Evolutionary conservation across 83 land plant species (phyloP), one percentile per base, ranked within the genome.

Genomic region (Thuja plicata): DNA sequence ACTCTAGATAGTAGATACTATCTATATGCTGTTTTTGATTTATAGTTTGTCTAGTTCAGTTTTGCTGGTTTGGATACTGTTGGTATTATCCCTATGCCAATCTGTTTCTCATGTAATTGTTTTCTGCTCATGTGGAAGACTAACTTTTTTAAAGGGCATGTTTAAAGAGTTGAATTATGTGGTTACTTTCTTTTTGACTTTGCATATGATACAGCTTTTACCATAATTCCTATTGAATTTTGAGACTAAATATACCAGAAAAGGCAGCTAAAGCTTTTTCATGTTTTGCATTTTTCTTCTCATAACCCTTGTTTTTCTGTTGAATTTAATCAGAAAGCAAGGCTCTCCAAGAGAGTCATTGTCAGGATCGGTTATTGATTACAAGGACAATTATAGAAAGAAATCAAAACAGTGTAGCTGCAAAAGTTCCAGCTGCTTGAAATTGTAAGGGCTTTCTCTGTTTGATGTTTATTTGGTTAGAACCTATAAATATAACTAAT

Each of bases 401-500:
- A 89, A 89, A 52, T 89, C 74, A 87, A 89, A 87, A 37, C 89
- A 87, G 89, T 89, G 85, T 48, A 83, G 45, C 45, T 83, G 85
- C 85, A 48, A 83, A 83, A 46, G 48, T 83, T 83, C 85, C 17
- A 12, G 55, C 84, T 80, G 84, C 84, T 43, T 80, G 50, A 80
- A 80, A 80, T 83, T 83, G 85, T 83, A 48, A 83, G 85, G 10
- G 43, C 37, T 48, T n/a, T 83, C 48, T n/a, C 54, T 15, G 13
- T 48, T 12, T 12, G 30, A 83, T 83, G 21, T 12, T 83, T 12
- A 83, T 12, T 12, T n/a, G 85, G 38, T 74, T 32, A 73, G 0
- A 73, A 19, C 66, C 40, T 79, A 3, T 80, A 27, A 83, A 46
- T 48, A 46, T n/a, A 48, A 83, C 30, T 35, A 34, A 41, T 83